Base-by-base conservation (phyloP, 2,329 filamentous ascomycete species). In the Colletotrichum cuscutae region DNA sequence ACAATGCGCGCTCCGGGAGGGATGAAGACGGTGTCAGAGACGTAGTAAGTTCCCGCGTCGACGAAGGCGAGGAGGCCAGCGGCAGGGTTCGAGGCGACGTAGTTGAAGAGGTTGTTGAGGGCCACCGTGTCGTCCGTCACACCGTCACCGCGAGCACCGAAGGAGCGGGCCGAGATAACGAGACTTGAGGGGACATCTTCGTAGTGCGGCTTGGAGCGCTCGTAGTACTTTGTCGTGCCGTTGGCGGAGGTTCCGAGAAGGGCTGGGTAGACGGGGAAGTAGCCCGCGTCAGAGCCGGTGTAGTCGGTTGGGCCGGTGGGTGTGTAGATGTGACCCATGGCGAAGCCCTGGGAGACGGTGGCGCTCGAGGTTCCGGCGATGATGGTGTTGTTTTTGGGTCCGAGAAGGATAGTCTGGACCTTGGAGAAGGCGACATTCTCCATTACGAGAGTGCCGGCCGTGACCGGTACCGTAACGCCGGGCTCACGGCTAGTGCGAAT, bases 181-280 rank as follows among this genome's bases (percentile, higher is more conserved):
- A 87, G 85, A 2, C 85, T 85, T 1, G 86, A 86, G 0, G 89
- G 83, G 4, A 91, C 77, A 32, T 86, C 81, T 68, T 91, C 88
- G 79, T 97, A 97, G 76, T 94, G 90, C 6, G 94, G 94, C 86
- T 94, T 95, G 76, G 93, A 92, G 22, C 92, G 89, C 78, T 93
- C 91, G 79, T 93, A 95, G 79, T 94, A 90, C 28, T 86, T 82
- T 19, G 15, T 49, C 42, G 79, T 79, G 15, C 82, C 81, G 57
- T 87, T 83, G 24, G 49, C 30, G 24, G 63, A 32, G 35, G 22
- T 8, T 37, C 49, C 65, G 2, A 93, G 84, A 2, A 96, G 89
- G 9, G 77, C 81, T 56, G 79, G 80, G 57, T 86, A 91, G 82
- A 86, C 92, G 74, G 26, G 76, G 80, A 79, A 58, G 83, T 87